These are phyloP conservation scores for Choiromyces venosus DNA, from an alignment of 495 filamentous ascomycete genomes.

Conservation along the genomic window DNA sequence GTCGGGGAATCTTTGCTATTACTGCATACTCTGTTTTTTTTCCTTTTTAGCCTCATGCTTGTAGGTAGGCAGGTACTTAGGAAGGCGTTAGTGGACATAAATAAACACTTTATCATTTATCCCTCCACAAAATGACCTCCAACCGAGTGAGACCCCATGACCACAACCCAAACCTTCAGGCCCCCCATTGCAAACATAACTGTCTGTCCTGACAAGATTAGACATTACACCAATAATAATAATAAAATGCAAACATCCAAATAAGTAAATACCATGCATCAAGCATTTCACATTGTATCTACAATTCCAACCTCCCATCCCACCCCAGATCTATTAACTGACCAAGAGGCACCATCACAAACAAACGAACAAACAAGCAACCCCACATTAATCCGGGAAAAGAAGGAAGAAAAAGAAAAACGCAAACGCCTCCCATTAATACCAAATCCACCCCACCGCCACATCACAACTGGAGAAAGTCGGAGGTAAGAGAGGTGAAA, in stretches of 20 bases:
- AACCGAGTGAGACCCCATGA: not conserved
- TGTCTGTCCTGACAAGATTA: not conserved
- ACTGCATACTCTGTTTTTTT: not conserved
- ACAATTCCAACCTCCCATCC: not conserved
- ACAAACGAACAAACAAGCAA: not conserved
- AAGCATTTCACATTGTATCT: not conserved
- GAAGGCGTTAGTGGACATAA: not conserved
- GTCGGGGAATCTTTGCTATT: slow-evolving; percentile 1
- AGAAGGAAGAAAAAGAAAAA: not conserved
- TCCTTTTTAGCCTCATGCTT: not conserved
- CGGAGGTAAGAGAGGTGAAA: not conserved
- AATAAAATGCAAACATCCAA: not conserved
- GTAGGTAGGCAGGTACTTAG: not conserved
- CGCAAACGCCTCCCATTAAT: not conserved
- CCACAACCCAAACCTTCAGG: not conserved
- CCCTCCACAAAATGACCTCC: not conserved
- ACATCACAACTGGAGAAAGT: not conserved
- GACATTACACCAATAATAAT: not conserved
- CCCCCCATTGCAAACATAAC: not conserved
- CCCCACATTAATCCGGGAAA: not conserved
- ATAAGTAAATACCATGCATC: not conserved
- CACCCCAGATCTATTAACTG: not conserved
- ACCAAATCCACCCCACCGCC: not conserved
- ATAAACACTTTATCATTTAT: slow-evolving; percentile 4
- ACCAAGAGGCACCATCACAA: not conserved